Evolutionary conservation across 2,329 filamentous ascomycete species (phyloP).

Genomic region (Coniella lustricola): DNA sequence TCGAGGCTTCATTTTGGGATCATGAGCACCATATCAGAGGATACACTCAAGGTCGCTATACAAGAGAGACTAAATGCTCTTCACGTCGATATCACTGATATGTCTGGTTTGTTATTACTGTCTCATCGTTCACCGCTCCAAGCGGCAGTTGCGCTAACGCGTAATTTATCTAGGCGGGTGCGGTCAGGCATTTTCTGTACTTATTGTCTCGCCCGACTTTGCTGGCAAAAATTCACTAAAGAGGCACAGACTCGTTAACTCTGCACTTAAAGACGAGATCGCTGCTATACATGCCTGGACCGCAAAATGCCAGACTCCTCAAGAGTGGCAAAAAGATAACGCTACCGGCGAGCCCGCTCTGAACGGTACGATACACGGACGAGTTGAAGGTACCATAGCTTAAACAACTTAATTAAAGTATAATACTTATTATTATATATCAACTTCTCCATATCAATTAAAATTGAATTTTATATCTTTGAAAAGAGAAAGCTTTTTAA

Average conservation of each 20-base stretch:
- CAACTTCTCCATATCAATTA: background rate
- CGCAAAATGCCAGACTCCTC: constrained; percentile 84
- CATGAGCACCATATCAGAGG: constrained; percentile 64
- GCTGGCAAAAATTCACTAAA: constrained; percentile 69
- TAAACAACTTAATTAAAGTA: background rate
- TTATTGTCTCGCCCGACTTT: constrained; percentile 61
- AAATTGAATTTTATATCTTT: background rate
- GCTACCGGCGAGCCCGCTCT: constrained; percentile 31
- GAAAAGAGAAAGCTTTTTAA: background rate
- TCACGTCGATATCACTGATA: constrained; percentile 83
- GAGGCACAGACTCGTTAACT: constrained; percentile 74
- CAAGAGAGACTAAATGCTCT: constrained; percentile 62
- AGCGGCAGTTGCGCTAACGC: background rate
- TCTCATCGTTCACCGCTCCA: background rate
- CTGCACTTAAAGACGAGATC: constrained; percentile 77
- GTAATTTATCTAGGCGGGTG: constrained; percentile 42
- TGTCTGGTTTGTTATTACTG: constrained; percentile 63
- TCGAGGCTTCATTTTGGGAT: background rate
- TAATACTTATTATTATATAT: background rate
- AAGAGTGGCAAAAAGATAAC: constrained; percentile 71
- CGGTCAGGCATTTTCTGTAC: constrained; percentile 52
- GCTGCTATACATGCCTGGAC: constrained; percentile 92
- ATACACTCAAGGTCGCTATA: constrained; percentile 62
- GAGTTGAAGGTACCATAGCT: constrained; percentile 29
- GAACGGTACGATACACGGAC: constrained; percentile 37